These are phyloP conservation scores for Chaetomiaceae sp. DNA, from an alignment of 2,329 filamentous ascomycete species.

Conservation along the genomic window DNA sequence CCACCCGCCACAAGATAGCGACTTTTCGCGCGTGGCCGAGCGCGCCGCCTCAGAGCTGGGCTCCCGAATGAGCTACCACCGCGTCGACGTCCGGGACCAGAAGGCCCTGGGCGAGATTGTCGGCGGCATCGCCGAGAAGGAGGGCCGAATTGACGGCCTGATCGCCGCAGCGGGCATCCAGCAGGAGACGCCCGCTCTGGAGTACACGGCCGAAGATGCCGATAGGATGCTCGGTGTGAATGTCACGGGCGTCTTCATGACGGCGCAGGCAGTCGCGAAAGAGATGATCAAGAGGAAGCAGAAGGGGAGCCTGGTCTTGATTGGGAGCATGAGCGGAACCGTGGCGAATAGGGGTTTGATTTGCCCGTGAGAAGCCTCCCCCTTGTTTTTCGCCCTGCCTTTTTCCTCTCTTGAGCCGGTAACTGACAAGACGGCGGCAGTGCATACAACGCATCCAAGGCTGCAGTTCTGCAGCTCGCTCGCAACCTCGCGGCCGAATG, in stretches of 20 bases:
- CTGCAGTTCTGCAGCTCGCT: slow-evolving; percentile 65
- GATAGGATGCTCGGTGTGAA: slow-evolving; percentile 81
- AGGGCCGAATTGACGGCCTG: slow-evolving; percentile 73
- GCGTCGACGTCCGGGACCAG: slow-evolving; percentile 74
- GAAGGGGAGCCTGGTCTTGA: slow-evolving; percentile 59
- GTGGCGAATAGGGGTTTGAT: slow-evolving; percentile 59
- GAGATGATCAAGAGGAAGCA: slow-evolving; percentile 60
- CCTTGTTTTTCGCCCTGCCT: too few relatives aligned
- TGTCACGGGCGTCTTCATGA: slow-evolving; percentile 80
- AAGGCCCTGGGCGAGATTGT: slow-evolving; percentile 62
- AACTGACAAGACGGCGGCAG: slow-evolving; percentile 31
- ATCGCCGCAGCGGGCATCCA: slow-evolving; percentile 69
- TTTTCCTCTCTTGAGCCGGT: too few relatives aligned
- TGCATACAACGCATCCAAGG: slow-evolving; percentile 74
- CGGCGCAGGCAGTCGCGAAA: slow-evolving; percentile 79
- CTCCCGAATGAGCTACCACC: slow-evolving; percentile 66
- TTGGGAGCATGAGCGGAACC: slow-evolving; percentile 66
- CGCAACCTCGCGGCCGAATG: slow-evolving; percentile 70
- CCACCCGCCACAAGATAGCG: slow-evolving; percentile 45
- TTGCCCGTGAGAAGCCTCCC: slow-evolving; percentile 59
- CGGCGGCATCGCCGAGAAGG: slow-evolving; percentile 60
- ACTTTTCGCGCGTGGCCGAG: slow-evolving; percentile 61
- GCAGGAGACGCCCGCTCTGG: slow-evolving; percentile 76
- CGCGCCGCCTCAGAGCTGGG: slow-evolving; percentile 60
- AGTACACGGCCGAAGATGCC: slow-evolving; percentile 70